These are phyloP conservation scores for Nectriaceae sp. DNA, from an alignment of 2,329 filamentous ascomycete species.

Conservation along the genomic window DNA sequence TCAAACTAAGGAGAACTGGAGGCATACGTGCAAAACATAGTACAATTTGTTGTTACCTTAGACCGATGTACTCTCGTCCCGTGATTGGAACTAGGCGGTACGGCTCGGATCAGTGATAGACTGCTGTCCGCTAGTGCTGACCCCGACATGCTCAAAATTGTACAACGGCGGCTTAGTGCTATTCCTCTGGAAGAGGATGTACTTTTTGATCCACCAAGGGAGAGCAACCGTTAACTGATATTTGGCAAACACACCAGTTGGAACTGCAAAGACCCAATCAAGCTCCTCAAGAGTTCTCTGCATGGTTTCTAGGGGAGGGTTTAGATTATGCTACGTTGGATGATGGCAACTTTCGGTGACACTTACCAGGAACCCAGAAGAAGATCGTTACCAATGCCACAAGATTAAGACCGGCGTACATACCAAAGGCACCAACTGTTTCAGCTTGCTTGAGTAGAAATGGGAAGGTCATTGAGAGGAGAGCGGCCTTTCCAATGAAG, in stretches of 20 bases:
- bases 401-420: constrained; percentile 58
- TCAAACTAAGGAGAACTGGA: too few relatives aligned
- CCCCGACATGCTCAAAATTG: constrained; percentile 33
- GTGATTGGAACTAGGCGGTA: too few relatives aligned
- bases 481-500: constrained; percentile 54
- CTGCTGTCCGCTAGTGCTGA: too few relatives aligned
- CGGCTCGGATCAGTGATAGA: too few relatives aligned
- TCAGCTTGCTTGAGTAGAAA: constrained; percentile 41
- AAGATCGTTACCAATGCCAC: constrained; percentile 58
- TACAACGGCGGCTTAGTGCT: constrained; percentile 39
- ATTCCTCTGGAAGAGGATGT: constrained; percentile 33
- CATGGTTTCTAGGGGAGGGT: too few relatives aligned
- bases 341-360: too few relatives aligned
- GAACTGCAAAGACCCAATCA: constrained; percentile 52
- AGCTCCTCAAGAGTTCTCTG: constrained; percentile 52
- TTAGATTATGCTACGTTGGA: too few relatives aligned
- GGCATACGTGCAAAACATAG: too few relatives aligned
- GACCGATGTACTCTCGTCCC: too few relatives aligned
- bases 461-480: constrained; percentile 55
- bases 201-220: constrained; percentile 35
- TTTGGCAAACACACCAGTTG: constrained; percentile 41
- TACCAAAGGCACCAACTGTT: constrained; percentile 43
- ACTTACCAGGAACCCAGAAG: constrained; percentile 37
- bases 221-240: constrained; percentile 33
- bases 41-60: too few relatives aligned